Evolutionary conservation across 495 filamentous ascomycete species (phyloP).

Genomic region (Lineolata rhizophorae): DNA sequence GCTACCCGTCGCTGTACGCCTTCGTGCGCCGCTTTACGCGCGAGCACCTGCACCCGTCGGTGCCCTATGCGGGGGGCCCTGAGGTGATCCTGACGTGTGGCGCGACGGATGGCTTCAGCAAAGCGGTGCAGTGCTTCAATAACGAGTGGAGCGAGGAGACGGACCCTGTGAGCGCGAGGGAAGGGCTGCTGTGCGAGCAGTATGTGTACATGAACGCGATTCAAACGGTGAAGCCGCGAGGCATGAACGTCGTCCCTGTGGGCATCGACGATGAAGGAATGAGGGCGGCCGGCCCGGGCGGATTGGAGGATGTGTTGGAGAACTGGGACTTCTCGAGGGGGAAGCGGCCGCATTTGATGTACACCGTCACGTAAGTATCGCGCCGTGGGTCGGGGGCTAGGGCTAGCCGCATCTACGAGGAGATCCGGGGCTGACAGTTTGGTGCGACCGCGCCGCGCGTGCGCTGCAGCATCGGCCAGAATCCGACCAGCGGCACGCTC

Average conservation of each 20-base stretch:
- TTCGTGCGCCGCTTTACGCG: conserved; percentile 62
- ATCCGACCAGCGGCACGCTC: conserved; percentile 61
- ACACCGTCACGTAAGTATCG: conserved; percentile 60
- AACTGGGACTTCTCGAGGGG: conserved; percentile 62
- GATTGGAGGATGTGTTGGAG: conserved; percentile 52
- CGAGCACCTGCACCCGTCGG: conserved; percentile 54
- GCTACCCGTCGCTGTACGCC: conserved; percentile 49
- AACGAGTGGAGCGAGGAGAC: conserved; percentile 49
- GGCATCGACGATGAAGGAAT: conserved; percentile 63
- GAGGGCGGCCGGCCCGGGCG: conserved; percentile 38
- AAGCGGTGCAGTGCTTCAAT: conserved; percentile 47
- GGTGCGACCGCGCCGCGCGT: too few species aligned
- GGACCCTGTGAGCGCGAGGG: conserved; percentile 40
- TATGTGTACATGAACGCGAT: conserved; percentile 61
- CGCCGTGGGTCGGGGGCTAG: too few species aligned
- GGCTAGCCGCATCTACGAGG: too few species aligned
- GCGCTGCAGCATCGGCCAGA: conserved; percentile 54
- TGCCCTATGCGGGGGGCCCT: conserved; percentile 56
- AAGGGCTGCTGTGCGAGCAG: conserved; percentile 53
- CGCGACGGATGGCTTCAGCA: conserved; percentile 64
- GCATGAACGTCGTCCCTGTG: conserved; percentile 48
- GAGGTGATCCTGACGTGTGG: conserved; percentile 61
- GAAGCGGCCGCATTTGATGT: conserved; percentile 62
- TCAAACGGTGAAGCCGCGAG: conserved; percentile 39
- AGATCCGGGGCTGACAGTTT: too few species aligned